A percentile compares a stretch with the other conserved stretches of the same genome.
These are phyloP conservation scores for Moniliophthora roreri DNA, from an alignment of 1,284 basidiomycete species.

Conservation along the genomic window DNA sequence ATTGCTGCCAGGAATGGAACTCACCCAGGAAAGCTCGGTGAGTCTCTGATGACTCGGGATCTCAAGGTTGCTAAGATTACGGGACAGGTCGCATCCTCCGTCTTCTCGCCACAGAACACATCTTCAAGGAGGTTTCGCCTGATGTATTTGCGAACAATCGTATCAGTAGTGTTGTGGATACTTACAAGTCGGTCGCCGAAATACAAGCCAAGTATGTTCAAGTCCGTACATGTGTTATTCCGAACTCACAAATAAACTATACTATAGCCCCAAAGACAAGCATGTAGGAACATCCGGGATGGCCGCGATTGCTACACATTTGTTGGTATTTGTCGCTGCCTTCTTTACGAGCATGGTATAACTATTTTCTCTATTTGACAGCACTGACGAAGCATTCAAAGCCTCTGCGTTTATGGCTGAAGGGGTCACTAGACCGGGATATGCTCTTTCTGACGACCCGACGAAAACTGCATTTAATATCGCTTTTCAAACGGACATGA, in stretches of 20 bases:
- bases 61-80: background rate
- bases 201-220: constrained; percentile 16
- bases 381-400: constrained; percentile 28
- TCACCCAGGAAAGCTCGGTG: constrained; percentile 27
- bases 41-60: constrained; percentile 1
- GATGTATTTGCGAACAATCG: constrained; percentile 31
- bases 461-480: constrained; percentile 14
- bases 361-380: constrained; percentile 10
- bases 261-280: constrained; percentile 19
- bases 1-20: constrained; percentile 21
- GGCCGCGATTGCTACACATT: constrained; percentile 18
- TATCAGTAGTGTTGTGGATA: constrained; percentile 26
- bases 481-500: constrained; percentile 14
- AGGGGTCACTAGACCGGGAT: constrained; percentile 19
- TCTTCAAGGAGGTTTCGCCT: constrained; percentile 28
- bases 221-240: background rate
- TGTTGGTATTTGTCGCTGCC: constrained; percentile 13
- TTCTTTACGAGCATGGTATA: background rate
- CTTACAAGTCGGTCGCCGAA: constrained; percentile 21
- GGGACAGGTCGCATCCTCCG: constrained; percentile 25
- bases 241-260: background rate
- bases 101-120: constrained; percentile 27
- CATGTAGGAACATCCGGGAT: constrained; percentile 22
- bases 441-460: constrained; percentile 15
- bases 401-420: constrained; percentile 23